These are phyloP conservation scores for Actinomortierella wolfii DNA, from an alignment of 371 early-diverging fungal species.

Conservation along the genomic window DNA sequence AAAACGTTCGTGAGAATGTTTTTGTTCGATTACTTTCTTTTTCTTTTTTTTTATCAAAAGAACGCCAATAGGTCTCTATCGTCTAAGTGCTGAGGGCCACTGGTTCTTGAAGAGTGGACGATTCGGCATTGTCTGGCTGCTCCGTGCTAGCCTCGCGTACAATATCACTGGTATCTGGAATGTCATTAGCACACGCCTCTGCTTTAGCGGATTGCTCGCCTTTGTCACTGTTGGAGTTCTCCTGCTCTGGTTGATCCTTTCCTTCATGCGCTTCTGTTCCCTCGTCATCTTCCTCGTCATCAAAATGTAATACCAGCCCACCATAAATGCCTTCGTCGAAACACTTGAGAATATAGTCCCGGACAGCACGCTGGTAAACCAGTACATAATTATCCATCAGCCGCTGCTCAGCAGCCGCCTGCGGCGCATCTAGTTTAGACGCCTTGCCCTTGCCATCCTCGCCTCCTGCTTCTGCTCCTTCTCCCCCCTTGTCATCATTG, in stretches of 20 bases:
- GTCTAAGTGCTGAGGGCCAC: too few relatives aligned
- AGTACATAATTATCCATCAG: conserved; percentile 41
- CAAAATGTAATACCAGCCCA: conserved; percentile 18
- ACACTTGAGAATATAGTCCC: conserved; percentile 43
- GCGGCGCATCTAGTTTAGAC: conserved; percentile 20
- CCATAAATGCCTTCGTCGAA: conserved; percentile 45
- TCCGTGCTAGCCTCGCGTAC: too few relatives aligned
- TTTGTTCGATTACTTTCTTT: too few relatives aligned
- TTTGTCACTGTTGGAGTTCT: too few relatives aligned
- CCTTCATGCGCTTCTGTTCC: not conserved
- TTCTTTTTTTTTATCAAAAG: too few relatives aligned
- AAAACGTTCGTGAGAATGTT: too few relatives aligned
- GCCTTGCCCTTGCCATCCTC: conserved; percentile 12
- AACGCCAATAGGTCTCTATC: too few relatives aligned
- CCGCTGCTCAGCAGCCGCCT: conserved; percentile 28
- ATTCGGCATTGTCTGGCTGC: too few relatives aligned
- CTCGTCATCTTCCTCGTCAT: conserved; percentile 10
- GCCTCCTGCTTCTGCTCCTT: not conserved
- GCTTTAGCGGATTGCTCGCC: too few relatives aligned
- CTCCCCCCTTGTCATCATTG: not conserved
- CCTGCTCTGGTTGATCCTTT: not conserved
- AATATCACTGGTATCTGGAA: too few relatives aligned
- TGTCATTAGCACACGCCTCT: too few relatives aligned
- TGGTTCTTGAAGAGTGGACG: too few relatives aligned
- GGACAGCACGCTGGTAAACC: conserved; percentile 39